Percentiles rank a stretch among this genome's conserved stretches.
phyloP scores from a whole-genome alignment of 345 rosid genomes.

The Geranium rotundifolium region DNA sequence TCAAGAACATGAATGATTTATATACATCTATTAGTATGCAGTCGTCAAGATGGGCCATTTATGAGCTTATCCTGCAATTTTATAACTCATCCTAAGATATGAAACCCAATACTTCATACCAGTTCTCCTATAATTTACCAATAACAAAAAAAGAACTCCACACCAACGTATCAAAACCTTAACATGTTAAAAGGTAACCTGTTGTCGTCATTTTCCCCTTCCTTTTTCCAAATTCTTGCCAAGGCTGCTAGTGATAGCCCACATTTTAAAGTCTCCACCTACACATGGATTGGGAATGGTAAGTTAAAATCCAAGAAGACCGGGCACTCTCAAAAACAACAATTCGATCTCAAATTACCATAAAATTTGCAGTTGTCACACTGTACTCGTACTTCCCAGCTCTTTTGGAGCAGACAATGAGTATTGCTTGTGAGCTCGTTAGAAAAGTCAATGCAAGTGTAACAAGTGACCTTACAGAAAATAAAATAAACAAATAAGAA shows the following conservation, averaged over 20 bases:
- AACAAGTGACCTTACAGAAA: constrained; percentile 44
- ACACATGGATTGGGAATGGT: background rate
- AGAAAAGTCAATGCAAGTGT: constrained; percentile 77
- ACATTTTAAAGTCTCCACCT: constrained; percentile 97
- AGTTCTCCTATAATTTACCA: background rate
- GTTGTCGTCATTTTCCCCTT: constrained; percentile 86
- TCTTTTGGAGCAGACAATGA: constrained; percentile 96
- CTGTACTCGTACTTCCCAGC: constrained; percentile 96
- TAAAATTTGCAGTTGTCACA: constrained; percentile 90
- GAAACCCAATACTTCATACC: background rate
- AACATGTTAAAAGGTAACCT: constrained; percentile 25
- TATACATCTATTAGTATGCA: background rate
- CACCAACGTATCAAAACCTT: constrained; percentile 2
- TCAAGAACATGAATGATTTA: background rate
- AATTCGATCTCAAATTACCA: constrained; percentile 35
- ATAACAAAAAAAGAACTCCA: background rate
- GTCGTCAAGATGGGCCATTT: background rate
- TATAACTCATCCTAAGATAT: no score
- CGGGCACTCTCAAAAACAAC: background rate
- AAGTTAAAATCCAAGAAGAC: constrained; percentile 4
- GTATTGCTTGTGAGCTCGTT: constrained; percentile 94
- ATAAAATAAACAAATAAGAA: background rate
- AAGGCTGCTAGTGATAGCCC: constrained; percentile 70
- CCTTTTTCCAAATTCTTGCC: constrained; percentile 62
- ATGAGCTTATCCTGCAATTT: background rate